Evolutionary conservation across 129 eudicot genomes (phyloP).

Genomic region (Helianthus tuberosus): DNA sequence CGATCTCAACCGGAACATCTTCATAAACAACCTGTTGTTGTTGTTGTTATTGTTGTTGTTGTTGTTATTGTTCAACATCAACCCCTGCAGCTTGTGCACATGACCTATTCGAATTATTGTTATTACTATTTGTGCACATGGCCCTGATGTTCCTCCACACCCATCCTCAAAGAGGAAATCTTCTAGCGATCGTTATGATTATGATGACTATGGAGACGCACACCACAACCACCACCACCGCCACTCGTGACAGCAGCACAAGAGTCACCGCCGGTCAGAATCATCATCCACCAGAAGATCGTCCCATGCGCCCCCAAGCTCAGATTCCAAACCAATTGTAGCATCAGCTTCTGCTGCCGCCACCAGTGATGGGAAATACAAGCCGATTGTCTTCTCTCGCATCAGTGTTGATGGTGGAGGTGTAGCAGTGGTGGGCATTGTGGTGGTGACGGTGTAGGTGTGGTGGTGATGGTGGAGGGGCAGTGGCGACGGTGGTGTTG

Average conservation of each 20-base stretch:
- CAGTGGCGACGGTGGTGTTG: too few relatives aligned
- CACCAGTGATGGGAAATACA: slow-evolving; percentile 51
- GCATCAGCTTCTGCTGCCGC: slow-evolving; percentile 23
- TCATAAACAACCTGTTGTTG: slow-evolving; percentile 53
- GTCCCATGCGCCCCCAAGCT: slow-evolving; percentile 41
- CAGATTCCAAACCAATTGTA: slow-evolving; percentile 40
- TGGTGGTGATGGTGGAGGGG: too few relatives aligned
- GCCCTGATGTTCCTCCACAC: slow-evolving; percentile 53
- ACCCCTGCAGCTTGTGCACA: slow-evolving; percentile 41
- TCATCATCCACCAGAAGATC: slow-evolving; percentile 43
- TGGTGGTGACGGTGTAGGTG: too few relatives aligned
- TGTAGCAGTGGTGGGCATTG: too few relatives aligned
- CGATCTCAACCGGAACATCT: slow-evolving; percentile 42
- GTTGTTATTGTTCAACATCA: slow-evolving; percentile 61
- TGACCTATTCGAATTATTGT: slow-evolving; percentile 48
- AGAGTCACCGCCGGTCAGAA: slow-evolving; percentile 52
- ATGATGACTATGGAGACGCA: slow-evolving; percentile 36
- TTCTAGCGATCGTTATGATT: slow-evolving; percentile 41
- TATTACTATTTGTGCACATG: too few relatives aligned
- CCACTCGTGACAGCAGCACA: slow-evolving; percentile 36
- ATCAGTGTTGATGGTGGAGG: too few relatives aligned
- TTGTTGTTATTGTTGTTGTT: too few relatives aligned
- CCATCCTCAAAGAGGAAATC: slow-evolving; percentile 59
- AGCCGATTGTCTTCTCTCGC: slow-evolving; percentile 82
- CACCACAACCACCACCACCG: slow-evolving; percentile 37